Conservation (phyloP, 352 stramenopile genomes). For the Phytophthora capsici region DNA sequence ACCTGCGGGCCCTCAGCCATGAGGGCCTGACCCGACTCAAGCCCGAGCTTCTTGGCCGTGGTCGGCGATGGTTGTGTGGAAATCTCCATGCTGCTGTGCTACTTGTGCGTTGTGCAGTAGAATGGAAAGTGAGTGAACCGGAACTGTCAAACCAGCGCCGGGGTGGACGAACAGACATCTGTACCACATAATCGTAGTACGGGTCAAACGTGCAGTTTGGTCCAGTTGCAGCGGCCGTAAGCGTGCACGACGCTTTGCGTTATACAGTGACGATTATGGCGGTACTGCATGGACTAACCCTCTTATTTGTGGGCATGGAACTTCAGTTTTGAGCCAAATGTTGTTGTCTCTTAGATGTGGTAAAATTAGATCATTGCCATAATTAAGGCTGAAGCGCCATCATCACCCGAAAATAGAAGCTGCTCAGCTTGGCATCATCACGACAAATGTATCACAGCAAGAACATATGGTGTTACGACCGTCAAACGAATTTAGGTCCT, state of each 20-base stretch:
- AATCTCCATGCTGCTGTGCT: constrained; percentile 18
- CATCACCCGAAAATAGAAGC: constrained; percentile 17
- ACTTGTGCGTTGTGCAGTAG: constrained; percentile 16
- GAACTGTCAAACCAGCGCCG: constrained; percentile 20
- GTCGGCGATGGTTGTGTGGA: constrained; percentile 13
- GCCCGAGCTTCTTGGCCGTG: constrained; percentile 28
- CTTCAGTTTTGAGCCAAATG: constrained; percentile 3
- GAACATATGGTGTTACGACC: not conserved
- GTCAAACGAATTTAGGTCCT: not conserved
- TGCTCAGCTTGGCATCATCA: constrained; percentile 17
- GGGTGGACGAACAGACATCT: constrained; percentile 23
- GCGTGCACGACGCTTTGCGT: not conserved
- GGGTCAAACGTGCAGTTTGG: constrained; percentile 12
- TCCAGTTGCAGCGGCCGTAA: constrained; percentile 11
- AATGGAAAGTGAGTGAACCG: constrained; percentile 29
- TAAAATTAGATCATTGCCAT: not conserved
- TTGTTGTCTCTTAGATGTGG: not conserved
- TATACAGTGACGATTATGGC: constrained; percentile 10
- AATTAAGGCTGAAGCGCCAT: constrained; percentile 6
- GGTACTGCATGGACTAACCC: not conserved
- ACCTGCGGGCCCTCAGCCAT: constrained; percentile 44
- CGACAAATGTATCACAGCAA: constrained; percentile 23
- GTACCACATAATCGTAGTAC: no score
- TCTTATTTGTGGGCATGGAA: constrained; percentile 1
- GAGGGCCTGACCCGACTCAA: constrained; percentile 26